Conservation (phyloP, 495 filamentous ascomycete species). For the Articulospora tetracladia region DNA sequence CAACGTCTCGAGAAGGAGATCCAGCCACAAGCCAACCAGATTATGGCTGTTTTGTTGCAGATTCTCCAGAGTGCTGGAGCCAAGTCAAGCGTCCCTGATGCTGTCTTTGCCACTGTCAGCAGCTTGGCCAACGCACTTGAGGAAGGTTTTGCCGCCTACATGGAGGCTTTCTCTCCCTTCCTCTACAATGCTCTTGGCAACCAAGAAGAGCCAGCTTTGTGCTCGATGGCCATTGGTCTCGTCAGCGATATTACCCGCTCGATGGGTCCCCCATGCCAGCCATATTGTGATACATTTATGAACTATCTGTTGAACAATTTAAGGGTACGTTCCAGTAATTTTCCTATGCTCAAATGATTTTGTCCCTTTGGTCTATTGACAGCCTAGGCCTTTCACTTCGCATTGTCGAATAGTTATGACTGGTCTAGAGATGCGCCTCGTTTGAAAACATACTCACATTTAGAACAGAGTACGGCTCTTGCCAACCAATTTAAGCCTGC, state of each 20-base stretch:
- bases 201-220: constrained; percentile 89
- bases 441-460: constrained; percentile 25
- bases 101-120: constrained; percentile 85
- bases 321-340: constrained; percentile 52
- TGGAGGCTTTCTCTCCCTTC: constrained; percentile 89
- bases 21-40: constrained; percentile 82
- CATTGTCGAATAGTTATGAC: background rate
- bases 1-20: constrained; percentile 91
- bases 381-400: background rate
- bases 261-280: constrained; percentile 81
- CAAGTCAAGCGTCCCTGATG: constrained; percentile 94
- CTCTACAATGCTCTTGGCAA: constrained; percentile 90
- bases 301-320: constrained; percentile 91
- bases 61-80: constrained; percentile 70
- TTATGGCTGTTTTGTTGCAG: constrained; percentile 84
- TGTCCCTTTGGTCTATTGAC: background rate
- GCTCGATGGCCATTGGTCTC: constrained; percentile 94
- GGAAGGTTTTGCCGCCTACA: constrained; percentile 90
- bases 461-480: constrained; percentile 56
- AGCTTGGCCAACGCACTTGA: constrained; percentile 83
- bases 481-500: constrained; percentile 98
- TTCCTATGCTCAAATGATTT: background rate
- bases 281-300: constrained; percentile 96
- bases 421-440: background rate
- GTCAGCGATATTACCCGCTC: constrained; percentile 95